Evolutionary conservation across 768 basidiomycete species (phyloP), one percentile per base, ranked within the genome.

Genomic region (Flagelloscypha sp.): DNA sequence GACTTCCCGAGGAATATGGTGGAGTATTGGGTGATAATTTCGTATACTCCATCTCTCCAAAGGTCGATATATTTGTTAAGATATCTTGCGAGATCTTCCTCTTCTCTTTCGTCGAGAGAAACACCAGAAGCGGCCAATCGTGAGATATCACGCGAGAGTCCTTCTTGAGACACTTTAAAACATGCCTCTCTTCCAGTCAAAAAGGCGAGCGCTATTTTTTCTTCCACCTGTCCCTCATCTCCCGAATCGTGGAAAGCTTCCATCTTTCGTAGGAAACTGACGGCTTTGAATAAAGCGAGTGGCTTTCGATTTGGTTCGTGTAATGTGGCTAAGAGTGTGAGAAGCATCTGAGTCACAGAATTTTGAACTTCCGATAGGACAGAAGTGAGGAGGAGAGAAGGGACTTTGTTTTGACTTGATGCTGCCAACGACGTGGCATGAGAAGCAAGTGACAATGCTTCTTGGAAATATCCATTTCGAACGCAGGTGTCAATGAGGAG

Each of bases 41-140:
- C 90, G 60, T 93, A 85, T 15, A 89, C 84, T 30, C 85, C 81
- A 59, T 97, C 93, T 35, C 92, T 68, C 81, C 93, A 95, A 8
- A 79, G 58, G 50, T 94, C 93, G 44, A 94, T 76, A 56, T 89
- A 92, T 52, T 76, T 81, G 49, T 87, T 81, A 43, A 94, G 64
- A 58, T 80, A 90, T 23, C 80, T 63, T 23, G 81, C 74, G 28
- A 85, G 66, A 38, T 87, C 85, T 39, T 81, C 79, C 38, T 70
- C 71, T 40, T 81, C 76, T 34, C 72, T 59, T 33, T 80, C 76
- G 27, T 72, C 72, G 39, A 65, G 55, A 38, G 34, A 28, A 11
- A 29, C 8, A 13, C 18, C 35, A 17, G 33, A 37, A 16, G 42
- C 48, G 42, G 47, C 55, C 38, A 68, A 56, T 17, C 60, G 55